phyloP scores from a whole-genome alignment of 371 early-diverging fungal genomes.

The Mortierella sp. region DNA sequence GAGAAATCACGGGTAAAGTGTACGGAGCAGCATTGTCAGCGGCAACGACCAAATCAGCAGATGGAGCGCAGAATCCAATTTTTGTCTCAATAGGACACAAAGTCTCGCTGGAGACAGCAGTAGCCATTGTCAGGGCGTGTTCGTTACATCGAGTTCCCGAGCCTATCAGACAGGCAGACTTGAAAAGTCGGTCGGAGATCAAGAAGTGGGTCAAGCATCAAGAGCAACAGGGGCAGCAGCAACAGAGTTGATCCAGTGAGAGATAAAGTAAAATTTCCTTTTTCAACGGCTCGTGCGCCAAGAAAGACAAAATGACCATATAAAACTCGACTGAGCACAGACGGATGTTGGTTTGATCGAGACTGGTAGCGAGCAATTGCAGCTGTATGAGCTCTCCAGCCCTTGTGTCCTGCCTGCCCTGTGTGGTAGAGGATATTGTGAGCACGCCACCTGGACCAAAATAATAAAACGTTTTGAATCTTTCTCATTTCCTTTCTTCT shows the following conservation, averaged over 20 bases:
- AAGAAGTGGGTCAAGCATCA: slow-evolving; percentile 41
- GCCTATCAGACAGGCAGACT: slow-evolving; percentile 91
- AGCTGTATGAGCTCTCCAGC: too few relatives aligned
- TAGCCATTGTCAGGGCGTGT: slow-evolving; percentile 71
- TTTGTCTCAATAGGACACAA: slow-evolving; percentile 91
- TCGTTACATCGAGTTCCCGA: slow-evolving; percentile 87
- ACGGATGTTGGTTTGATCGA: too few relatives aligned
- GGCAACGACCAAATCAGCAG: slow-evolving; percentile 57
- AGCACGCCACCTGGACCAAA: slow-evolving; percentile 4
- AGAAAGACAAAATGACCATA: background rate
- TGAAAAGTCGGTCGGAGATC: slow-evolving; percentile 64
- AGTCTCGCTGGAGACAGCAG: slow-evolving; percentile 75
- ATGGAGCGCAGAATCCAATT: slow-evolving; percentile 75
- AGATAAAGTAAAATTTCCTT: slow-evolving; percentile 11
- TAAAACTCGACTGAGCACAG: background rate
- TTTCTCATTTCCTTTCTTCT: background rate
- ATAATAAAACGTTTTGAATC: slow-evolving; percentile 1
- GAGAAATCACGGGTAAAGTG: slow-evolving; percentile 56
- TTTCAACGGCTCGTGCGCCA: background rate
- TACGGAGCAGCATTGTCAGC: slow-evolving; percentile 74
- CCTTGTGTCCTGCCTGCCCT: too few relatives aligned
- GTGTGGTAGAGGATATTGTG: background rate
- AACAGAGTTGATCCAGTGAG: background rate
- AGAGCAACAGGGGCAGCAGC: background rate
- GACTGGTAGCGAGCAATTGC: too few relatives aligned